Percentiles rank a stretch among this genome's conserved stretches.
These are phyloP conservation scores for Saccharomycopsis oosterbeekiorum DNA, from an alignment of 805 yeast species.

Conservation along the genomic window DNA sequence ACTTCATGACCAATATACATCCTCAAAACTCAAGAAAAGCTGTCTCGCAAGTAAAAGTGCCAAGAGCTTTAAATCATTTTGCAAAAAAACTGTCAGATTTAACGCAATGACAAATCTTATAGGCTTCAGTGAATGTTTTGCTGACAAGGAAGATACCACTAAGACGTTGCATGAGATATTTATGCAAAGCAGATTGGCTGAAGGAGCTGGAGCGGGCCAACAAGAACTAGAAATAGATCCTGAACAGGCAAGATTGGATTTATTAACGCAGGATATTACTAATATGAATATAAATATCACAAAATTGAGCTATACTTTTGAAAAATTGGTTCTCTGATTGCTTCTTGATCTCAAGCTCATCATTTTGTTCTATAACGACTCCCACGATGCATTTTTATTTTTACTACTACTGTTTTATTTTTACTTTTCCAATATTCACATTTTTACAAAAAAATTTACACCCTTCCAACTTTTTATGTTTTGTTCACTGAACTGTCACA, in stretches of 20 bases:
- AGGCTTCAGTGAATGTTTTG: conserved; percentile 12
- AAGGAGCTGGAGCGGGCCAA: not conserved
- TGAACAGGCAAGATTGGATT: conserved; percentile 12
- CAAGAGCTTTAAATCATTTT: not conserved
- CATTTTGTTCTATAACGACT: not conserved
- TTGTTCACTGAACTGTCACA: not conserved
- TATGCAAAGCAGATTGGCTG: conserved; percentile 4
- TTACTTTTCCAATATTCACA: not conserved
- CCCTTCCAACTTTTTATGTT: not conserved
- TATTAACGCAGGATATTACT: conserved; percentile 12
- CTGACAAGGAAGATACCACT: not conserved
- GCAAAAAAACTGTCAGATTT: conserved; percentile 6
- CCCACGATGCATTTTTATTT: not conserved
- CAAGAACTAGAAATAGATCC: conserved; percentile 5
- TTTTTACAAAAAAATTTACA: not conserved
- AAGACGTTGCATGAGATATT: conserved; percentile 17
- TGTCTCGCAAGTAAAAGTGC: not conserved
- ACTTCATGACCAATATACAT: not conserved
- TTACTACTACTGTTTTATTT: not conserved
- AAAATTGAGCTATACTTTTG: not conserved
- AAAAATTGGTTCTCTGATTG: not conserved
- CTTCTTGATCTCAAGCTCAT: too few species aligned
- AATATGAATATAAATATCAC: conserved; percentile 2
- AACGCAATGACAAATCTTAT: not conserved
- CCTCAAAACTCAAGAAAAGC: not conserved